Evolutionary conservation across 2,329 filamentous ascomycete genomes (phyloP).

Genomic region (Phyllosticta citriasiana): DNA sequence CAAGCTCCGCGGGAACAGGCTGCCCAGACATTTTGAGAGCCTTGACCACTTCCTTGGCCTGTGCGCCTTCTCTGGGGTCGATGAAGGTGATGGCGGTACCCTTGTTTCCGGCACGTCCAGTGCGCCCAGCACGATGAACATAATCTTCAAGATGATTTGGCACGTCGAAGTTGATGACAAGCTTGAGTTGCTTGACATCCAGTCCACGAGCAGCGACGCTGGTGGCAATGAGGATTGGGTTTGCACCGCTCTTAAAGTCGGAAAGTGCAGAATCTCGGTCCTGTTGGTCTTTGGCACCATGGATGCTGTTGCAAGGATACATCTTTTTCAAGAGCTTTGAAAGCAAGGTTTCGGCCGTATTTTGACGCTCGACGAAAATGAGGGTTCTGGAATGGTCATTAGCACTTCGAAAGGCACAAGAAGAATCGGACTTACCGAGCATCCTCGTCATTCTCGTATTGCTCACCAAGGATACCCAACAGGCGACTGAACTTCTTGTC

Average conservation of each 20-base stretch:
- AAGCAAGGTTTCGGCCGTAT: constrained; percentile 72
- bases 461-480: constrained; percentile 74
- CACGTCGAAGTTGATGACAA: constrained; percentile 92
- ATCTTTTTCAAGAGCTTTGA: constrained; percentile 73
- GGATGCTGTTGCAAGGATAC: constrained; percentile 86
- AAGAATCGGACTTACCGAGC: constrained; percentile 41
- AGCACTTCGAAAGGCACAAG: not conserved
- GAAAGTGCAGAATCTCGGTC: constrained; percentile 86
- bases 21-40: constrained; percentile 89
- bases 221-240: constrained; percentile 86
- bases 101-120: constrained; percentile 86
- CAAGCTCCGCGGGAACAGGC: constrained; percentile 60
- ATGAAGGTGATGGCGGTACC: constrained; percentile 93
- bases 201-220: constrained; percentile 91
- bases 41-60: constrained; percentile 77
- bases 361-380: constrained; percentile 87
- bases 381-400: constrained; percentile 40
- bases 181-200: constrained; percentile 90
- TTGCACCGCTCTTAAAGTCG: constrained; percentile 85
- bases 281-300: constrained; percentile 87
- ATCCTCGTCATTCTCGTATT: constrained; percentile 82
- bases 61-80: constrained; percentile 84
- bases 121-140: constrained; percentile 87
- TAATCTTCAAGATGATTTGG: constrained; percentile 96
- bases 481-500: constrained; percentile 74